Conservation (phyloP, 202 grass and related monocot species). For the Cymbopogon flexuosus region DNA sequence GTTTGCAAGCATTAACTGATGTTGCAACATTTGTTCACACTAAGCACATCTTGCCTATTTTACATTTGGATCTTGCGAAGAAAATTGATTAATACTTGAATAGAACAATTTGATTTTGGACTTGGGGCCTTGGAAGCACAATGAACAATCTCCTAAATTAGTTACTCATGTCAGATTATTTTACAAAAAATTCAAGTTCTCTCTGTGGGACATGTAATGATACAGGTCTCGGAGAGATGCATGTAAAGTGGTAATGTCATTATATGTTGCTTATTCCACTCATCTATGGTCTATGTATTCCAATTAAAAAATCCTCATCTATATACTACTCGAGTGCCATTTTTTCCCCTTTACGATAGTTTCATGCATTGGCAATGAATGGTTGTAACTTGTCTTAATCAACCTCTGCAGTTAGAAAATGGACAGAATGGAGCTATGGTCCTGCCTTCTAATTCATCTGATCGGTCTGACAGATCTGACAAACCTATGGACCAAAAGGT, state of each 20-base stretch:
- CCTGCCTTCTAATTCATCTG: conserved; percentile 67
- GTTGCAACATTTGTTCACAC: background rate
- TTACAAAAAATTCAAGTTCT: background rate
- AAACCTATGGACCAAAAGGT: conserved; percentile 80
- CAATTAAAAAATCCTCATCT: conserved; percentile 3
- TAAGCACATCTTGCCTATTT: background rate
- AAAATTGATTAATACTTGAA: conserved; percentile 1
- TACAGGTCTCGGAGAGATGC: background rate
- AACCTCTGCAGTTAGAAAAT: conserved; percentile 63
- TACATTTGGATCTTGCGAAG: background rate
- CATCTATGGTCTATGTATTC: background rate
- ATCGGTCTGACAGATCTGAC: conserved; percentile 72
- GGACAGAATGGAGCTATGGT: conserved; percentile 47
- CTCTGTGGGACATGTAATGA: background rate
- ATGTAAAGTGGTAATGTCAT: background rate
- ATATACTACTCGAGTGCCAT: background rate
- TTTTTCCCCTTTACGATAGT: background rate
- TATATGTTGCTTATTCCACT: background rate
- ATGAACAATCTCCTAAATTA: conserved; percentile 7
- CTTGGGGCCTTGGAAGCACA: background rate
- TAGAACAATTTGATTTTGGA: background rate
- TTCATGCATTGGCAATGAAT: background rate
- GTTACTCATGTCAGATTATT: background rate
- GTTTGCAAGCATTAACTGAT: conserved; percentile 19
- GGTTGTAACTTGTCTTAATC: conserved; percentile 4